These are phyloP conservation scores for Urochloa ruziziensis DNA, from an alignment of 176 grass and related monocot genomes.

Conservation along the genomic window DNA sequence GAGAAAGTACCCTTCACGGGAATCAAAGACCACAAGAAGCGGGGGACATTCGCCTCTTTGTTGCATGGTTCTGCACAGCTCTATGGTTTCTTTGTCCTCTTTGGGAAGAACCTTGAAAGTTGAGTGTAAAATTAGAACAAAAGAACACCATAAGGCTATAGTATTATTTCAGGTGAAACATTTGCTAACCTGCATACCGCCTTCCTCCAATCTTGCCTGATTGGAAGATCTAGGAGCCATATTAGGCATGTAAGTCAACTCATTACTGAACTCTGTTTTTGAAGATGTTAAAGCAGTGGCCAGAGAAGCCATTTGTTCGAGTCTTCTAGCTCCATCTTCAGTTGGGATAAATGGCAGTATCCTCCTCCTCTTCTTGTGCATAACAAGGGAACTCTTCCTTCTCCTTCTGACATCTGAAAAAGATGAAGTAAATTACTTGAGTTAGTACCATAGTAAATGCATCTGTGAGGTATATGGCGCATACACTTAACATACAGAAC, in stretches of 20 bases:
- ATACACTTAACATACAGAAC: not conserved
- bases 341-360: slow-evolving; percentile 71
- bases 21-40: slow-evolving; percentile 84
- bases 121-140: slow-evolving; percentile 2
- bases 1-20: slow-evolving; percentile 60
- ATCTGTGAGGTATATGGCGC: not conserved
- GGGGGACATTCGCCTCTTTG: slow-evolving; percentile 82
- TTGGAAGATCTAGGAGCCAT: slow-evolving; percentile 69
- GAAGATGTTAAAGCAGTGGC: slow-evolving; percentile 70
- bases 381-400: slow-evolving; percentile 61
- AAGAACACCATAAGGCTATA: not conserved
- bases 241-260: slow-evolving; percentile 58
- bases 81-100: slow-evolving; percentile 77
- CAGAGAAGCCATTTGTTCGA: slow-evolving; percentile 84
- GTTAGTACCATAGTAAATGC: not conserved
- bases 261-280: slow-evolving; percentile 75
- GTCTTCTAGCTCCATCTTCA: slow-evolving; percentile 48
- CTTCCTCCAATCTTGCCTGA: slow-evolving; percentile 65
- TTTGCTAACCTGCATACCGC: slow-evolving; percentile 81
- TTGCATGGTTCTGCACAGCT: slow-evolving; percentile 71
- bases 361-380: slow-evolving; percentile 82
- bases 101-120: slow-evolving; percentile 64
- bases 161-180: not conserved
- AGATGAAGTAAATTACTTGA: slow-evolving; percentile 1
- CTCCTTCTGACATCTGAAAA: slow-evolving; percentile 60